Evolutionary conservation across 495 filamentous ascomycete species (phyloP), one percentile per base, ranked within the genome.

Genomic region (Filosporella fistucella): DNA sequence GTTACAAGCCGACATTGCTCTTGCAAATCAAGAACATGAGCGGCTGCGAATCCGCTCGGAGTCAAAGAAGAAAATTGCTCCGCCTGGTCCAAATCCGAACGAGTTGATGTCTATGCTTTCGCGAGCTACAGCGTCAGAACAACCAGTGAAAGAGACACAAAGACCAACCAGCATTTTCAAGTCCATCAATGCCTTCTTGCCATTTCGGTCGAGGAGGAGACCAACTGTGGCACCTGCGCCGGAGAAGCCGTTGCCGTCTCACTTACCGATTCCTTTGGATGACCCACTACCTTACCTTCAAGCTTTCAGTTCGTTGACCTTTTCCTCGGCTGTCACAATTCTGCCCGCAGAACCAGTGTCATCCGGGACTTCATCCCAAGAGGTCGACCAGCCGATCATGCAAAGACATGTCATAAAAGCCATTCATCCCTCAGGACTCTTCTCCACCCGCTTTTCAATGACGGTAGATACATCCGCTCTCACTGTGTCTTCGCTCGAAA

Each of bases 241-340:
- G 16, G 45, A 62, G 1, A 58, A 56, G 8, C 60, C 59, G 2
- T 57, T 66, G 2, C 58, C 67, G 16, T 81, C 78, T 1, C 75
- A 82, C 56, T 67, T 69, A 42, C 77, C 80, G 5, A 33, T 81
- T 9, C 54, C 68, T 11, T 68, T 81, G 55, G 67, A 66, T 1
- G 71, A 80, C 55, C 74, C 76, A 44, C 62, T 82, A 2, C 76
- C 78, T 6, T 80, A 71, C 55, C 70, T 82, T 0, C 68, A 75
- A 54, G 63, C 72, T 38, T 82, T 84, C 50, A 75, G 69, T 3
- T 72, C 76, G 1, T 59, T 84, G 2, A 60, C 63, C 18, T 80
- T 76, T 50, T 66, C 71, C 4, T 76, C 74, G 2, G 65, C 62
- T 1, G 63, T 77, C 45, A 67, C 66, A 4, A 56, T 69, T 4